Evolutionary conservation across 2,329 filamentous ascomycete genomes (phyloP).

Genomic region (Aspergillus niger): DNA sequence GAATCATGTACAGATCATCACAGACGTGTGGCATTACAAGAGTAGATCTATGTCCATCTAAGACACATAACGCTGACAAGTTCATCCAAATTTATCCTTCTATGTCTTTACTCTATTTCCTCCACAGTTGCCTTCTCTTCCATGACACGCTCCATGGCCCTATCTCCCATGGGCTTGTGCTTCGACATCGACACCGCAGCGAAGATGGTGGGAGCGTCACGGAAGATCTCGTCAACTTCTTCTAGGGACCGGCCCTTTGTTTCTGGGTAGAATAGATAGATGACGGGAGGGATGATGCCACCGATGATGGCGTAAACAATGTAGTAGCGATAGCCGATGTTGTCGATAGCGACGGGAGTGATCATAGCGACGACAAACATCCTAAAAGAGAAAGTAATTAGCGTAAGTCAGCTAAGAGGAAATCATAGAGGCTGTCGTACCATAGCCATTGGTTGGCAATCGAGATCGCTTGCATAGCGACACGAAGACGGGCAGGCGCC

Average conservation of each 20-base stretch:
- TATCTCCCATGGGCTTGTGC: not conserved
- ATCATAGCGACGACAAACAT: constrained; percentile 26
- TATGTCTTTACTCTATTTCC: not conserved
- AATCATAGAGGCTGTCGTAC: too few species aligned
- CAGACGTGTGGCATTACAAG: not conserved
- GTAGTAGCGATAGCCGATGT: constrained; percentile 22
- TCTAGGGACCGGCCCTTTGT: constrained; percentile 24
- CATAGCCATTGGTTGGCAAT: constrained; percentile 20
- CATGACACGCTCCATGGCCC: not conserved
- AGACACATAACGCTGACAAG: not conserved
- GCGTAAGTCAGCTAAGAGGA: not conserved
- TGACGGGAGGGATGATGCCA: constrained; percentile 12
- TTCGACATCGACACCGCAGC: constrained; percentile 12
- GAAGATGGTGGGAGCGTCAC: constrained; percentile 17
- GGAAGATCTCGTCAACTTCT: constrained; percentile 22
- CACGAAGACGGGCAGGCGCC: constrained; percentile 22
- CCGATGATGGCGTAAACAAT: constrained; percentile 23
- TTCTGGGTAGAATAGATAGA: constrained; percentile 27
- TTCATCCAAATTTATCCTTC: not conserved
- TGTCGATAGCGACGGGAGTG: constrained; percentile 23
- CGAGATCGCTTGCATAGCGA: constrained; percentile 18
- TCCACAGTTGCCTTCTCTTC: constrained; percentile 3
- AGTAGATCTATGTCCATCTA: not conserved
- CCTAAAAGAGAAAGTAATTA: constrained; percentile 9
- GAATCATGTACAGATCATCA: too few species aligned